Evolutionary conservation across 768 basidiomycete genomes (phyloP).

Genomic region (Albatrellus ellisii): DNA sequence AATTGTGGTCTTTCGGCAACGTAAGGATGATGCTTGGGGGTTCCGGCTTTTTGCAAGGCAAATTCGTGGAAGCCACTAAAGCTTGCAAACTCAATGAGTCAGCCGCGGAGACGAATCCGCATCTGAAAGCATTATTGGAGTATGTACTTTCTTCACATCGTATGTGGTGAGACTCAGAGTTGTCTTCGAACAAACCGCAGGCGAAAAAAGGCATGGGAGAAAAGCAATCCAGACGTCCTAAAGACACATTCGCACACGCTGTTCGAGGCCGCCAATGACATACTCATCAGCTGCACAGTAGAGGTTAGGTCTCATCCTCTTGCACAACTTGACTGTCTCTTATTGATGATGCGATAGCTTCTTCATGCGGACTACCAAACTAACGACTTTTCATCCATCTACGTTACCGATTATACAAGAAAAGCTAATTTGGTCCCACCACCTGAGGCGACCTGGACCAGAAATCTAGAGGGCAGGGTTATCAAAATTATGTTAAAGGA

Average conservation of each 20-base stretch:
- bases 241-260: constrained; percentile 12
- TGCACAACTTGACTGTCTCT: neutral
- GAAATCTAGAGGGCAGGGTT: constrained; percentile 1
- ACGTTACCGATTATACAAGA: constrained; percentile 11
- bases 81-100: constrained; percentile 7
- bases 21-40: constrained; percentile 9
- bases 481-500: constrained; percentile 10
- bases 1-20: constrained; percentile 12
- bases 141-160: neutral
- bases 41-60: constrained; percentile 9
- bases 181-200: neutral
- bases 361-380: constrained; percentile 8
- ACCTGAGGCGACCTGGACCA: constrained; percentile 4
- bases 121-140: constrained; percentile 8
- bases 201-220: constrained; percentile 13
- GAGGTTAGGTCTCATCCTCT: constrained; percentile 4
- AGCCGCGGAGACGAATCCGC: constrained; percentile 2
- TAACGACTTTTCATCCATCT: constrained; percentile 4
- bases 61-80: constrained; percentile 8
- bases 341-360: neutral
- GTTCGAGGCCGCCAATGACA: constrained; percentile 6
- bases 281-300: constrained; percentile 11
- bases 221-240: constrained; percentile 8
- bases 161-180: neutral
- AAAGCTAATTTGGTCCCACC: constrained; percentile 8